phyloP scores from a whole-genome alignment of 2,329 filamentous ascomycete species.

The Chrysoporthe cubensis region DNA sequence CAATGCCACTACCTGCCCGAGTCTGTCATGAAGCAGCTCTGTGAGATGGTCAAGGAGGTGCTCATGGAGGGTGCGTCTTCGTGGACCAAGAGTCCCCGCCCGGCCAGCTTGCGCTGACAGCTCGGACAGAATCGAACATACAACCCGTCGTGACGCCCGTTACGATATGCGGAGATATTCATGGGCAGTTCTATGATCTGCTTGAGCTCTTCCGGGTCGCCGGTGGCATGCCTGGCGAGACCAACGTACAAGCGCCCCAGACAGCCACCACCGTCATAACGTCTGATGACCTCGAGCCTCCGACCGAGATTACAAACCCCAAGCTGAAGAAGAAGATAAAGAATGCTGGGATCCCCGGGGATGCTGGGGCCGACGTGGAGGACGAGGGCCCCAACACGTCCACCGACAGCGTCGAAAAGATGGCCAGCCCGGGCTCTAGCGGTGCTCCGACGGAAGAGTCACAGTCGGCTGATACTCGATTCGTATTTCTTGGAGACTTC shows the following conservation, averaged over 20 bases:
- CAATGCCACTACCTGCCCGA: conserved; percentile 97
- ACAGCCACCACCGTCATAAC: conserved; percentile 77
- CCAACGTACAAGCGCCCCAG: conserved; percentile 68
- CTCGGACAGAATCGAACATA: conserved; percentile 84
- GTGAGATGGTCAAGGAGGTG: conserved; percentile 98
- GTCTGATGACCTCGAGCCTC: conserved; percentile 90
- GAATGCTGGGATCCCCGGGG: conserved; percentile 53
- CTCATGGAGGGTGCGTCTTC: conserved; percentile 84
- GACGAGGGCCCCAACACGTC: conserved; percentile 53
- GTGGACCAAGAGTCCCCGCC: not conserved
- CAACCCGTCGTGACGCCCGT: conserved; percentile 97
- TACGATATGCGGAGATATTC: conserved; percentile 96
- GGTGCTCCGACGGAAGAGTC: conserved; percentile 41
- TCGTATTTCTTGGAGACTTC: conserved; percentile 80
- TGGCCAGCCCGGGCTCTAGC: conserved; percentile 39
- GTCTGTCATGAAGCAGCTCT: conserved; percentile 96
- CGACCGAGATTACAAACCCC: conserved; percentile 84
- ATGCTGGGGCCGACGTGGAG: conserved; percentile 46
- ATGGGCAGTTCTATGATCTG: conserved; percentile 98
- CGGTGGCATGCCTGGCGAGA: conserved; percentile 92
- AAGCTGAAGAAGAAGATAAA: conserved; percentile 86
- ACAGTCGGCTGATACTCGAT: conserved; percentile 59
- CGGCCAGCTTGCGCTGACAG: conserved; percentile 16
- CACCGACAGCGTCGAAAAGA: conserved; percentile 51
- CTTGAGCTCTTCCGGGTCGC: conserved; percentile 96